A percentile compares a stretch with the other conserved stretches of the same genome.
These are phyloP conservation scores for Exophiala mesophila DNA, from an alignment of 2,329 filamentous ascomycete genomes.

Conservation along the genomic window DNA sequence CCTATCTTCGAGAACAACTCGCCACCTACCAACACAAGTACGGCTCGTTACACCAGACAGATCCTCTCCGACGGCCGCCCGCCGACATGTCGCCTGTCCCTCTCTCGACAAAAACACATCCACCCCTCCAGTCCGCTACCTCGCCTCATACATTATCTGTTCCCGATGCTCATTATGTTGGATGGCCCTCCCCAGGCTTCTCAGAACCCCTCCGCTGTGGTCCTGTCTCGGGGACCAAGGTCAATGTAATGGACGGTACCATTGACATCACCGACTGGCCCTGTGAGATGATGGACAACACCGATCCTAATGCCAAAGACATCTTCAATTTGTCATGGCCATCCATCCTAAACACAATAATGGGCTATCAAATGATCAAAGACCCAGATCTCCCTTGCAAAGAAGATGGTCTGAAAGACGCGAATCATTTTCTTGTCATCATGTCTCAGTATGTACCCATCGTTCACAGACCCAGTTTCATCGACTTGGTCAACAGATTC, in stretches of 20 bases:
- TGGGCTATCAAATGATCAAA: slow-evolving; percentile 53
- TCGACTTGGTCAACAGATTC: slow-evolving; percentile 65
- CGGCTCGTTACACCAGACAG: slow-evolving; percentile 17
- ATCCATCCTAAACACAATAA: slow-evolving; percentile 62
- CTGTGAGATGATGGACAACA: slow-evolving; percentile 53
- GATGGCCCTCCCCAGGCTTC: slow-evolving; percentile 22
- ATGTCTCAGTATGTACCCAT: slow-evolving; percentile 68
- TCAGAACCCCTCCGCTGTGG: slow-evolving; percentile 16
- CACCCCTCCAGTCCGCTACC: not conserved
- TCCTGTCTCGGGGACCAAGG: slow-evolving; percentile 61
- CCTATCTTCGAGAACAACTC: slow-evolving; percentile 62
- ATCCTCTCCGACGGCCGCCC: slow-evolving; percentile 3
- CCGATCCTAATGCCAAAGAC: slow-evolving; percentile 38
- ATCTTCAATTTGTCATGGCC: slow-evolving; percentile 68
- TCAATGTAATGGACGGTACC: slow-evolving; percentile 74
- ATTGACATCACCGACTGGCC: slow-evolving; percentile 67
- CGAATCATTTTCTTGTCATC: slow-evolving; percentile 70
- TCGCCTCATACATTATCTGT: slow-evolving; percentile 2
- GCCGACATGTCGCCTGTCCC: not conserved
- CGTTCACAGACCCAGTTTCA: slow-evolving; percentile 70
- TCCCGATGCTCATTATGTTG: slow-evolving; percentile 22
- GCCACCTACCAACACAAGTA: slow-evolving; percentile 61
- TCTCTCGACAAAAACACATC: too few relatives aligned
- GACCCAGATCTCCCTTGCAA: slow-evolving; percentile 59
- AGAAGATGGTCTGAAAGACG: slow-evolving; percentile 62